These are phyloP conservation scores for Colletotrichum zoysiae DNA, from an alignment of 2,329 filamentous ascomycete species.

Conservation along the genomic window DNA sequence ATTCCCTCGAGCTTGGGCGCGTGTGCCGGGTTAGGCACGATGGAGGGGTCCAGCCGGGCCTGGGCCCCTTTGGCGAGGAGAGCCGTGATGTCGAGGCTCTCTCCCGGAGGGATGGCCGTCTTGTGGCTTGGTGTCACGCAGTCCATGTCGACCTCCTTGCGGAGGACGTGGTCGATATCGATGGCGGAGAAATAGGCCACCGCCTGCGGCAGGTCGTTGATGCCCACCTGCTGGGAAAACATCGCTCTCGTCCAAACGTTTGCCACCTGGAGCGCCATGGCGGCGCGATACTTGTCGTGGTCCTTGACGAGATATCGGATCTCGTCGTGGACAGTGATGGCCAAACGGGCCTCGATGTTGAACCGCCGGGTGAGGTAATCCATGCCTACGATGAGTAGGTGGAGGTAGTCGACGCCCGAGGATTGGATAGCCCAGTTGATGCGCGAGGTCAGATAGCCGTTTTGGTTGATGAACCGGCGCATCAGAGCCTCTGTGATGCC, in stretches of 20 bases:
- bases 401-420: conserved; percentile 95
- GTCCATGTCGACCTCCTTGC: conserved; percentile 98
- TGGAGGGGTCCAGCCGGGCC: conserved; percentile 76
- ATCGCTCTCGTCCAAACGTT: conserved; percentile 98
- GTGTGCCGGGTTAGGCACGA: conserved; percentile 64
- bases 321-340: conserved; percentile 97
- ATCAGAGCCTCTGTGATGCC: conserved; percentile 97
- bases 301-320: conserved; percentile 92
- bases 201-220: conserved; percentile 91
- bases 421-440: conserved; percentile 99
- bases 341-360: conserved; percentile 85
- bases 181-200: conserved; percentile 97
- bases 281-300: conserved; percentile 87
- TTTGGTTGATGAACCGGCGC: conserved; percentile 86
- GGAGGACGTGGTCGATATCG: conserved; percentile 94
- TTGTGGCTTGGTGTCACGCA: conserved; percentile 92
- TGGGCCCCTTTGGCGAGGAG: conserved; percentile 79
- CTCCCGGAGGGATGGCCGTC: conserved; percentile 82
- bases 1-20: conserved; percentile 73
- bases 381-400: conserved; percentile 93
- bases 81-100: conserved; percentile 85
- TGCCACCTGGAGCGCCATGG: conserved; percentile 92
- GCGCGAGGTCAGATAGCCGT: conserved; percentile 92
- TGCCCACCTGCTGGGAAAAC: conserved; percentile 97
- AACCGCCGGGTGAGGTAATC: conserved; percentile 90